These are phyloP conservation scores for Phaseolus lunatus DNA, from an alignment of 306 rosid genomes.

Conservation along the genomic window DNA sequence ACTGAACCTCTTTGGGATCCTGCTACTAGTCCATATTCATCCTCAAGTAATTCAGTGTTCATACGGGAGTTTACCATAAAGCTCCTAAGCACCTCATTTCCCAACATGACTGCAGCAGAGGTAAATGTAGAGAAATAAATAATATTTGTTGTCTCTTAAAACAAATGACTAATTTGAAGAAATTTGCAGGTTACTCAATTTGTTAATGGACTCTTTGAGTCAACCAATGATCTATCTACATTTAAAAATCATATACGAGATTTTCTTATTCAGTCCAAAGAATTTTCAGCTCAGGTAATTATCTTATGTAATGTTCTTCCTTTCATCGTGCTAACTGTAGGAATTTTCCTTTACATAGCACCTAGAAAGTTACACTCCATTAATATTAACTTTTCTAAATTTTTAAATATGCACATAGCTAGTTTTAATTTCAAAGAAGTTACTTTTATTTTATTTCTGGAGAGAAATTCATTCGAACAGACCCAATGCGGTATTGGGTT, in stretches of 20 bases:
- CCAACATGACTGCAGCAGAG: conserved; percentile 95
- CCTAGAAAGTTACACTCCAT: background rate
- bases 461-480: no score
- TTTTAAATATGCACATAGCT: no score
- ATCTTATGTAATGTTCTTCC: background rate
- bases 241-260: conserved; percentile 90
- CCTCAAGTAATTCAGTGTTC: conserved; percentile 75
- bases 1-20: conserved; percentile 96
- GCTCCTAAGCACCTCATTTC: conserved; percentile 89
- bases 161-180: conserved; percentile 36
- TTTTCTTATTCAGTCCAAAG: conserved; percentile 94
- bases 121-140: conserved; percentile 49
- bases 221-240: conserved; percentile 73
- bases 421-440: no score
- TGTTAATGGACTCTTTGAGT: conserved; percentile 86
- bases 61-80: conserved; percentile 91
- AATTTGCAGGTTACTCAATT: conserved; percentile 83
- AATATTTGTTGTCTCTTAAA: conserved; percentile 17
- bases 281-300: conserved; percentile 98
- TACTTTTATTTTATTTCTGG: no score
- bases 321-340: conserved; percentile 6
- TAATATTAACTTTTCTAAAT: no score
- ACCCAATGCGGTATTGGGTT: background rate
- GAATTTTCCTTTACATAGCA: background rate
- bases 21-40: conserved; percentile 64